Evolutionary conservation across 2,329 filamentous ascomycete genomes (phyloP).

Genomic region (Penicillium sp.): DNA sequence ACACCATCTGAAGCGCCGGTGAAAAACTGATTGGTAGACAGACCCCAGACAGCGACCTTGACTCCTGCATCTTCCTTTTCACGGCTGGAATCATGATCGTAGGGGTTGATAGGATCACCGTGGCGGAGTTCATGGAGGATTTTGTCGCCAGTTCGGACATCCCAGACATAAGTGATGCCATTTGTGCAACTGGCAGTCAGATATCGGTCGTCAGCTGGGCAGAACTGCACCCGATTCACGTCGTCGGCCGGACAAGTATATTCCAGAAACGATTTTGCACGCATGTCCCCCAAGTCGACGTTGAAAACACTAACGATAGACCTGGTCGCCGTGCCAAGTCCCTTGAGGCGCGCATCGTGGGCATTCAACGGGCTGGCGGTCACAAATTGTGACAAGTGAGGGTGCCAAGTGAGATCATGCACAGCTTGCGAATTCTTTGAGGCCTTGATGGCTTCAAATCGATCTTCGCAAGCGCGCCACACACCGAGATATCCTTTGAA

Average conservation of each 20-base stretch:
- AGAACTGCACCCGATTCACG: slow-evolving; percentile 62
- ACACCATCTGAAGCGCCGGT: slow-evolving; percentile 64
- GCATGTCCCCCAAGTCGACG: slow-evolving; percentile 20
- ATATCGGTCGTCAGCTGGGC: slow-evolving; percentile 45
- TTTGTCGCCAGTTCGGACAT: slow-evolving; percentile 50
- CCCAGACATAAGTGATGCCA: slow-evolving; percentile 63
- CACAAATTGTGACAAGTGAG: slow-evolving; percentile 52
- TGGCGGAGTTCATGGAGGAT: slow-evolving; percentile 56
- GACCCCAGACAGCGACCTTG: slow-evolving; percentile 60
- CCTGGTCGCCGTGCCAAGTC: slow-evolving; percentile 40
- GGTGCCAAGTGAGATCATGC: slow-evolving; percentile 62
- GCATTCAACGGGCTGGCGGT: slow-evolving; percentile 49
- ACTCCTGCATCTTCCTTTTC: slow-evolving; percentile 61
- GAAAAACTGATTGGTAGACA: slow-evolving; percentile 55
- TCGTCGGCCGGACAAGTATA: slow-evolving; percentile 61
- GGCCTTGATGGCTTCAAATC: slow-evolving; percentile 33
- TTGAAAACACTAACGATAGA: slow-evolving; percentile 59
- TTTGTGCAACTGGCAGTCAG: slow-evolving; percentile 63
- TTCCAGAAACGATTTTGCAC: slow-evolving; percentile 35
- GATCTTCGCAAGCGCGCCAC: slow-evolving; percentile 53
- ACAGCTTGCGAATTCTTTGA: slow-evolving; percentile 56
- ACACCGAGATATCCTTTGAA: slow-evolving; percentile 54
- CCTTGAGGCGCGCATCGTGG: slow-evolving; percentile 27
- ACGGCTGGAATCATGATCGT: slow-evolving; percentile 39
- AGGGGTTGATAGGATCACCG: slow-evolving; percentile 52